These are phyloP conservation scores for Penicillium sp. DNA, from an alignment of 2,329 filamentous ascomycete species.

Conservation along the genomic window DNA sequence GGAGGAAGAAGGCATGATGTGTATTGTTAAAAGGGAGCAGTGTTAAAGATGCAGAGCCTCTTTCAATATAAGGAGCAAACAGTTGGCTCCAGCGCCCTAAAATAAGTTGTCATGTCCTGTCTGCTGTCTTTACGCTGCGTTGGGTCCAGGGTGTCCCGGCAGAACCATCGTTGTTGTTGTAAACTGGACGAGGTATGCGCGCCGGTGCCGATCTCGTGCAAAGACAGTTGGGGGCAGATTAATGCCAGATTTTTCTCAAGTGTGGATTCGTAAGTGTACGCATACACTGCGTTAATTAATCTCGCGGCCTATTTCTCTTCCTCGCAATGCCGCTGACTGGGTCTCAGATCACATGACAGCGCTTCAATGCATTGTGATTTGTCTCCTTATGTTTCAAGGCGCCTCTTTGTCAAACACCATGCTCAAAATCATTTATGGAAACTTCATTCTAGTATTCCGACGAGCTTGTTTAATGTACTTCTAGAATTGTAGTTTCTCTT, in stretches of 20 bases:
- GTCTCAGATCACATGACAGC: slow-evolving; percentile 28
- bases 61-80: slow-evolving; percentile 24
- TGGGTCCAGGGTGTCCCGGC: slow-evolving; percentile 22
- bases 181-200: neutral
- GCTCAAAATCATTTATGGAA: neutral
- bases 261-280: slow-evolving; percentile 9
- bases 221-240: neutral
- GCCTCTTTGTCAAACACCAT: neutral
- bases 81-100: slow-evolving; percentile 24
- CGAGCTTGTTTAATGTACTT: neutral
- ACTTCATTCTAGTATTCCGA: neutral
- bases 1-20: slow-evolving; percentile 42
- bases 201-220: neutral
- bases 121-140: slow-evolving; percentile 22
- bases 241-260: neutral
- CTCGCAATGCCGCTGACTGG: neutral
- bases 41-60: slow-evolving; percentile 3
- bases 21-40: neutral
- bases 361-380: slow-evolving; percentile 2
- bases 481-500: neutral
- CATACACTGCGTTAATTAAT: slow-evolving; percentile 15
- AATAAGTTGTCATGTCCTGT: slow-evolving; percentile 29
- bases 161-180: slow-evolving; percentile 25
- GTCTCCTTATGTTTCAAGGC: slow-evolving; percentile 11
- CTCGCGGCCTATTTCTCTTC: slow-evolving; percentile 26